These are phyloP conservation scores for Chlamydomonas reinhardtii DNA, from an alignment of 163 green algal genomes.

Conservation along the genomic window DNA sequence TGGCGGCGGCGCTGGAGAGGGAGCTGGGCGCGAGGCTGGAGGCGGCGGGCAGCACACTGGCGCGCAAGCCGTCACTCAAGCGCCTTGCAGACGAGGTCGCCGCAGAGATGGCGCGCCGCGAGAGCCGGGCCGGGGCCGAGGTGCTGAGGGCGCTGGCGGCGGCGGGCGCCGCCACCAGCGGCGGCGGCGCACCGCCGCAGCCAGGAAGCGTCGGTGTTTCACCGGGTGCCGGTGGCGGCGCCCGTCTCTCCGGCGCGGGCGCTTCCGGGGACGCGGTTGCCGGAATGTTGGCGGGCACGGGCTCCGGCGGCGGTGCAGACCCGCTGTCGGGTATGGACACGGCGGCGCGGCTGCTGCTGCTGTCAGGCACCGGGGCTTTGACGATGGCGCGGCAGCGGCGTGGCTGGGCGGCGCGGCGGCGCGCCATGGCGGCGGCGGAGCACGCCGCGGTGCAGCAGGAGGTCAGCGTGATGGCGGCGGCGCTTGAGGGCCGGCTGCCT, in stretches of 20 bases:
- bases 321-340: not conserved
- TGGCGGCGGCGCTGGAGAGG: not conserved
- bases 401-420: constrained; percentile 6
- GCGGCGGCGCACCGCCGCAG: not conserved
- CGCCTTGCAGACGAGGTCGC: not conserved
- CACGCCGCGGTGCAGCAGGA: not conserved
- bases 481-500: not conserved
- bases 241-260: too few relatives aligned
- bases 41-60: not conserved
- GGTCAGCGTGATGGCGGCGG: not conserved
- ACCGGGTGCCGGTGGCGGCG: too few relatives aligned
- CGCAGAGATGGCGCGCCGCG: not conserved
- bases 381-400: not conserved
- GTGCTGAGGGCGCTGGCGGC: not conserved
- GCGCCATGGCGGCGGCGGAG: not conserved
- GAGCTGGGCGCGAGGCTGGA: not conserved
- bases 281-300: too few relatives aligned
- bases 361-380: not conserved
- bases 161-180: not conserved
- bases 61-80: not conserved
- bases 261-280: too few relatives aligned
- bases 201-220: too few relatives aligned
- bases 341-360: not conserved
- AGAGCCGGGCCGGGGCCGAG: not conserved
- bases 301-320: too few relatives aligned